phyloP scores from a whole-genome alignment of 148 eudicot genomes.

The Limonium bicolor region DNA sequence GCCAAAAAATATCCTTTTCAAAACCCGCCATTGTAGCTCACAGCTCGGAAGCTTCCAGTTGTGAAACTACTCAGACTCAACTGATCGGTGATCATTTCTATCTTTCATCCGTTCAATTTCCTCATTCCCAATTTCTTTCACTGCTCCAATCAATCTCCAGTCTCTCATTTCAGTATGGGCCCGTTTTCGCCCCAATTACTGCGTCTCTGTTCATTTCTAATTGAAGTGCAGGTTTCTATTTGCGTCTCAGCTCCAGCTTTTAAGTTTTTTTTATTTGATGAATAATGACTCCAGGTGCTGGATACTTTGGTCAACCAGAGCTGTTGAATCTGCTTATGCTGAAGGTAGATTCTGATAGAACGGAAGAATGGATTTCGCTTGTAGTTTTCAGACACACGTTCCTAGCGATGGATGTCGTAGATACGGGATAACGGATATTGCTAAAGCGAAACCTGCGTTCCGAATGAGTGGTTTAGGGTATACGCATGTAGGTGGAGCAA shows the following conservation, averaged over 20 bases:
- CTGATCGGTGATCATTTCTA: slow-evolving; percentile 13
- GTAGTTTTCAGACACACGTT: slow-evolving; percentile 43
- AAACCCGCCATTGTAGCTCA: slow-evolving; percentile 30
- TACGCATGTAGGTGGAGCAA: slow-evolving; percentile 21
- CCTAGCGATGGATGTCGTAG: slow-evolving; percentile 25
- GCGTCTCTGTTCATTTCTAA: slow-evolving; percentile 1
- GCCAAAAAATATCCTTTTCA: slow-evolving; percentile 3
- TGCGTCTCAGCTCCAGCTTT: not conserved
- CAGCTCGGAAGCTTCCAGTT: slow-evolving; percentile 5
- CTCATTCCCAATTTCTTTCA: not conserved
- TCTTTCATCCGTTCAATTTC: not conserved
- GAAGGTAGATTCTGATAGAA: not conserved
- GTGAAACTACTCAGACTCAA: slow-evolving; percentile 1
- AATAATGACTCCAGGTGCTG: not conserved
- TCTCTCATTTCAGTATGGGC: not conserved
- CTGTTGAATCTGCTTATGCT: slow-evolving; percentile 1
- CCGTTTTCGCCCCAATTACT: not conserved
- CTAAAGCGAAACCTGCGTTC: slow-evolving; percentile 15
- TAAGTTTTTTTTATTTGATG: not conserved
- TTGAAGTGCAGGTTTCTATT: slow-evolving; percentile 4
- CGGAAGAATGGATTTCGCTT: slow-evolving; percentile 40
- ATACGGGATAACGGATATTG: slow-evolving; percentile 14
- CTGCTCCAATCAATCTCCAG: not conserved
- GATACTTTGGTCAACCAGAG: slow-evolving; percentile 5
- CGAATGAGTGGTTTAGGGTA: slow-evolving; percentile 15